phyloP scores from a whole-genome alignment of 31 red algal species.

The Odonthalia washingtoniensis region DNA sequence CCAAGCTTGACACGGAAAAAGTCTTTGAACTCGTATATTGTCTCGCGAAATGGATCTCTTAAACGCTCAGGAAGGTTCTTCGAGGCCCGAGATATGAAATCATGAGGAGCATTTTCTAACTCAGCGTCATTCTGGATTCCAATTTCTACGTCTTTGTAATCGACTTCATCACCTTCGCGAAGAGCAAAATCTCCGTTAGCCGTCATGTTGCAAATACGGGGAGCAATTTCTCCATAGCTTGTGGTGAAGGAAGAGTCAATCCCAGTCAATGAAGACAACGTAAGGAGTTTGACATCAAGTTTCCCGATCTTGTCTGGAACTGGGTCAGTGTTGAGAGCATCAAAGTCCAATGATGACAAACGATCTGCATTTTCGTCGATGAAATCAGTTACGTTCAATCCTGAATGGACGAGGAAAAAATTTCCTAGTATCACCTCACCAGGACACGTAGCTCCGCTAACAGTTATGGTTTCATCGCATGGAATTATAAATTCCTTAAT shows the following conservation, averaged over 20 bases:
- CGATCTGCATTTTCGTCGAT: background rate
- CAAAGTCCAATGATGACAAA: background rate
- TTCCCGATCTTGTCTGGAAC: background rate
- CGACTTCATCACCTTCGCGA: slow-evolving; percentile 50
- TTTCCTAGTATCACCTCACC: background rate
- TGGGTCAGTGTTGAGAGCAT: background rate
- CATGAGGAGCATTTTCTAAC: slow-evolving; percentile 17
- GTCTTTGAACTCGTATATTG: background rate
- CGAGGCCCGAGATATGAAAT: background rate
- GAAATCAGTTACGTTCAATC: background rate
- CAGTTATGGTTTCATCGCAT: background rate
- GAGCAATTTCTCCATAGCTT: no score
- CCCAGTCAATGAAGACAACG: no score
- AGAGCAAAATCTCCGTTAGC: slow-evolving; percentile 39
- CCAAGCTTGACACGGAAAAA: slow-evolving; percentile 4
- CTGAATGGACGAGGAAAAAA: background rate
- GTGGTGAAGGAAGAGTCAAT: no score
- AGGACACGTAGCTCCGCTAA: background rate
- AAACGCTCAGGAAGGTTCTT: slow-evolving; percentile 7
- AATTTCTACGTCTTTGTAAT: slow-evolving; percentile 65
- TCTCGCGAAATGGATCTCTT: background rate
- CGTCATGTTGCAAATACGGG: no score
- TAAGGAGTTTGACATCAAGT: no score
- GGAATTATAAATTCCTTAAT: slow-evolving; percentile 1
- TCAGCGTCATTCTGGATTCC: slow-evolving; percentile 13